Percentiles rank a stretch among this genome's conserved stretches.
Evolutionary conservation across 495 filamentous ascomycete species (phyloP).

Genomic region (Podospora pseudoanserina): DNA sequence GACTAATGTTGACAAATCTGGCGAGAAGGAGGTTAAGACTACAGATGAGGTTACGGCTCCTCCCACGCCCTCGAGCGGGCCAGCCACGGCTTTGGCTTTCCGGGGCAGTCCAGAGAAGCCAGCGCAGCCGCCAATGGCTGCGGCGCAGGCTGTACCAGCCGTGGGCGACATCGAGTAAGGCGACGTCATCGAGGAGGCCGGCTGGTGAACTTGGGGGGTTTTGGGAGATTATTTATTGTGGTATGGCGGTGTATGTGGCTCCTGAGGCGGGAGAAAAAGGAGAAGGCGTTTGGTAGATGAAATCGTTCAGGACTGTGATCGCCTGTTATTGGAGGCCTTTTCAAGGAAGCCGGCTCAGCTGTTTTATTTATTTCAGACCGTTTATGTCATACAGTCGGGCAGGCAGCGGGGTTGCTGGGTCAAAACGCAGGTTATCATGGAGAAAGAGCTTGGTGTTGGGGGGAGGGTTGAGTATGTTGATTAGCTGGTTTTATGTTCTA

Average conservation of each 20-base stretch:
- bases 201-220: not conserved
- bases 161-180: conserved; percentile 29
- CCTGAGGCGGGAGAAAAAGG: not conserved
- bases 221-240: not conserved
- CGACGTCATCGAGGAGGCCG: not conserved
- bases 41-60: conserved; percentile 14
- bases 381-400: not conserved
- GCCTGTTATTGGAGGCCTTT: not conserved
- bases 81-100: conserved; percentile 45
- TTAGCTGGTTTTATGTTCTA: not conserved
- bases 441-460: not conserved
- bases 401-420: not conserved
- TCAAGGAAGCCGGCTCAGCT: not conserved
- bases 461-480: not conserved
- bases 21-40: conserved; percentile 10
- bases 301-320: not conserved
- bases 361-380: not conserved
- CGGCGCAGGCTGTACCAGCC: conserved; percentile 28
- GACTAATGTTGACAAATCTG: conserved; percentile 4
- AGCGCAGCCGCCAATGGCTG: conserved; percentile 40
- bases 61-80: conserved; percentile 27
- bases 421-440: not conserved
- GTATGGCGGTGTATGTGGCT: not conserved
- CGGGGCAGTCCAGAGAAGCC: conserved; percentile 53
- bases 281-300: not conserved